Percentiles rank a stretch among this genome's conserved stretches.
Evolutionary conservation across 768 basidiomycete genomes (phyloP).

Genomic region (Tricholoma furcatifolium): DNA sequence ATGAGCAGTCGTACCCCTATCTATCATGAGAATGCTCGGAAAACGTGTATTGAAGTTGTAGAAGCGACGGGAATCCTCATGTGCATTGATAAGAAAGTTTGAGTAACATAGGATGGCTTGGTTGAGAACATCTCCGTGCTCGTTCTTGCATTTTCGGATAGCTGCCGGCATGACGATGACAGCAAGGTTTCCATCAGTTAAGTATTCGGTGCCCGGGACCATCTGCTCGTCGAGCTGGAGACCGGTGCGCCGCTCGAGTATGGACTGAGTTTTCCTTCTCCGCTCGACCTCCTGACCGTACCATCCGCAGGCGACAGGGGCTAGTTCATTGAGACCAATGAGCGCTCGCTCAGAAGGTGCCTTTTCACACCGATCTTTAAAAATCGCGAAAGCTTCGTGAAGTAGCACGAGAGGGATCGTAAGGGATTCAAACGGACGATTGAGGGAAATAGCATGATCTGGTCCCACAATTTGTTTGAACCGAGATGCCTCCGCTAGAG

Average conservation of each 20-base stretch:
- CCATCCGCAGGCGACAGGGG: too few species aligned
- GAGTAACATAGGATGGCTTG: not conserved
- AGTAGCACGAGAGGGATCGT: not conserved
- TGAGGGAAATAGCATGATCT: too few species aligned
- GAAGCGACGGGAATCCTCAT: not conserved
- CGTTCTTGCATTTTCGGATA: not conserved
- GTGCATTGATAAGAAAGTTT: too few species aligned
- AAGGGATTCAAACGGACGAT: too few species aligned
- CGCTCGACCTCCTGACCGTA: not conserved
- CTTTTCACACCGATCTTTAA: not conserved
- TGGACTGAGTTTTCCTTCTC: not conserved
- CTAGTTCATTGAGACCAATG: too few species aligned
- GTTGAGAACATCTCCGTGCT: not conserved
- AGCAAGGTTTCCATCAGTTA: not conserved
- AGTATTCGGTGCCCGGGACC: not conserved
- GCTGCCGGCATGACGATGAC: not conserved
- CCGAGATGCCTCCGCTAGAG: too few species aligned
- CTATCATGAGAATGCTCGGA: not conserved
- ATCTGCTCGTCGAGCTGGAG: not conserved
- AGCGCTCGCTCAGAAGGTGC: too few species aligned
- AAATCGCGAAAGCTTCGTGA: not conserved
- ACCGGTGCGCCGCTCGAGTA: not conserved
- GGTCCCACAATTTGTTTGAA: too few species aligned
- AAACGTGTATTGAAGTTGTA: not conserved
- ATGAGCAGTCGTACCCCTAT: not conserved